Conservation (phyloP, 2,329 filamentous ascomycete species). For the Didymella segeticola region DNA sequence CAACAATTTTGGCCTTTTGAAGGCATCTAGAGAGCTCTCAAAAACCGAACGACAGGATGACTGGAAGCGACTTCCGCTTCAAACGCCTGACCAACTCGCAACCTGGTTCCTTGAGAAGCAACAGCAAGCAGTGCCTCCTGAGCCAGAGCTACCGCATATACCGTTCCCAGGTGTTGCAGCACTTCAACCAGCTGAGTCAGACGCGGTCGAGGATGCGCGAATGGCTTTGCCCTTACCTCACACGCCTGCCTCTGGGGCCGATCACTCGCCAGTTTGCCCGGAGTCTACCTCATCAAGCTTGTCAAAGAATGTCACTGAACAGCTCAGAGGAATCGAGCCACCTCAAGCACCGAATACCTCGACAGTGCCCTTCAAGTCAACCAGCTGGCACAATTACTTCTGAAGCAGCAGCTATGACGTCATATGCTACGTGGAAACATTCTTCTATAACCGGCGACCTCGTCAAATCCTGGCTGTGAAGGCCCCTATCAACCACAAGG, state of each 20-base stretch:
- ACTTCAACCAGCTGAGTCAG: background rate
- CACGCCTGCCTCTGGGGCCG: background rate
- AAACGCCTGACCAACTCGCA: constrained; percentile 26
- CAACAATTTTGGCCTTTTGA: background rate
- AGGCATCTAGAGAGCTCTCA: constrained; percentile 19
- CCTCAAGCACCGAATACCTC: constrained; percentile 16
- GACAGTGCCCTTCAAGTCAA: background rate
- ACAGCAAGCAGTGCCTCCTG: constrained; percentile 7
- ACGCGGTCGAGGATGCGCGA: background rate
- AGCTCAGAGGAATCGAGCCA: constrained; percentile 12
- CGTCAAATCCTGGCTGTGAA: background rate
- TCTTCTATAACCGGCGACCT: background rate
- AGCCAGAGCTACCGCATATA: constrained; percentile 9
- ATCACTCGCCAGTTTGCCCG: background rate
- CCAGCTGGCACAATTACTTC: constrained; percentile 19
- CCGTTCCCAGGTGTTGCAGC: constrained; percentile 4
- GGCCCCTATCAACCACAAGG: too few relatives aligned
- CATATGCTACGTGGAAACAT: background rate
- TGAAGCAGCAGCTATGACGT: constrained; percentile 1
- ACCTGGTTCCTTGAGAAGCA: constrained; percentile 29
- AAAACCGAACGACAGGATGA: constrained; percentile 34
- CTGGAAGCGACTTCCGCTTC: constrained; percentile 32
- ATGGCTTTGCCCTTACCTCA: constrained; percentile 8
- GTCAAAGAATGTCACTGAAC: constrained; percentile 11
- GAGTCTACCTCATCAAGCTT: constrained; percentile 6